Evolutionary conservation across 208 protist species (phyloP).

Genomic region (Acanthamoeba culbertsoni): DNA sequence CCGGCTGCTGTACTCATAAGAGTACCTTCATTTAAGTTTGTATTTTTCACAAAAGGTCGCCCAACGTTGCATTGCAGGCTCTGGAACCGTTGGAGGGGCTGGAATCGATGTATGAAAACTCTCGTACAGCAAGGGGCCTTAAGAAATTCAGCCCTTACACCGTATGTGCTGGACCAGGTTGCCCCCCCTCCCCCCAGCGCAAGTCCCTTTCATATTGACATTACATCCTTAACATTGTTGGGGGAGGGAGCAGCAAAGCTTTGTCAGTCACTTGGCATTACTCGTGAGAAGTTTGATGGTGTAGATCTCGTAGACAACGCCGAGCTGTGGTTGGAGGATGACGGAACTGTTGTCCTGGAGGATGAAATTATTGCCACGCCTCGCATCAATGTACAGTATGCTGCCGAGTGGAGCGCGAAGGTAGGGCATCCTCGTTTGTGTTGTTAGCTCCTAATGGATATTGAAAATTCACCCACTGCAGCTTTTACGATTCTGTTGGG

Average conservation of each 20-base stretch:
- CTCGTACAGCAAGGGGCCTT: not conserved
- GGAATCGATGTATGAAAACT: not conserved
- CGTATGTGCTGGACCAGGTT: not conserved
- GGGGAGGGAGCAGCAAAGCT: not conserved
- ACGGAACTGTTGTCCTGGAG: not conserved
- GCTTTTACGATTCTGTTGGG: not conserved
- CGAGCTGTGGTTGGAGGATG: not conserved
- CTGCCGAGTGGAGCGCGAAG: not conserved
- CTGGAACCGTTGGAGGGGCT: not conserved
- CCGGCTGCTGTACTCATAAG: not conserved
- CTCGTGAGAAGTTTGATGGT: slow-evolving; percentile 4
- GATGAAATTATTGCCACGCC: not conserved
- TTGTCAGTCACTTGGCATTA: not conserved
- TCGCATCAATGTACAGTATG: not conserved
- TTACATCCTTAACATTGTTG: not conserved
- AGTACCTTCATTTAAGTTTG: not conserved
- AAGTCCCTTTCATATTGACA: too few relatives aligned
- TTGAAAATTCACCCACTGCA: not conserved
- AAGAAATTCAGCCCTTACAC: not conserved
- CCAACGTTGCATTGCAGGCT: not conserved
- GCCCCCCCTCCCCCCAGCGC: not conserved
- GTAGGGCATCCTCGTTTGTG: not conserved
- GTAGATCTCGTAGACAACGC: not conserved
- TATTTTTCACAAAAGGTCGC: not conserved
- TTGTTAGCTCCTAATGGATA: not conserved